phyloP scores from a whole-genome alignment of 2,329 filamentous ascomycete species.

The Byssochlamys sp. region DNA sequence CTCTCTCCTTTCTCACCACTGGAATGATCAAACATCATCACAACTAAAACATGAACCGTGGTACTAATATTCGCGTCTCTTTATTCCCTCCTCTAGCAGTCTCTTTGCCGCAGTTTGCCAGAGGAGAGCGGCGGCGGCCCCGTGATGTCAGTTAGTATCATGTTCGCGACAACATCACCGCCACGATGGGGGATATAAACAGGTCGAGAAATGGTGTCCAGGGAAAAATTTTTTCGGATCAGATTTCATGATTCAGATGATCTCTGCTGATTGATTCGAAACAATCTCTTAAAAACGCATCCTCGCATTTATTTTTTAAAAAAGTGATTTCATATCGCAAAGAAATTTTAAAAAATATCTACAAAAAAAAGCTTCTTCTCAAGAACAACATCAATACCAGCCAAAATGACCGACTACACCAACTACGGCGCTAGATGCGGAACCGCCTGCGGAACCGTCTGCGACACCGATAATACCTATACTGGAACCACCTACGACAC shows the following conservation, averaged over 20 bases:
- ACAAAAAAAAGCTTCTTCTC: not conserved
- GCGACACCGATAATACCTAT: not conserved
- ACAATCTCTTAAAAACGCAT: not conserved
- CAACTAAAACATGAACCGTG: not conserved
- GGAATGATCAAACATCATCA: not conserved
- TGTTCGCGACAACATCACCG: not conserved
- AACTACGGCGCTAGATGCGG: not conserved
- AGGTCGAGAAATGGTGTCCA: not conserved
- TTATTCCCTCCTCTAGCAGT: not conserved
- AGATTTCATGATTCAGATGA: not conserved
- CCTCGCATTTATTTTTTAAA: not conserved
- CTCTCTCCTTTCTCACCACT: not conserved
- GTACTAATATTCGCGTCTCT: not conserved
- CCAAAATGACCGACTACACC: conserved; percentile 5
- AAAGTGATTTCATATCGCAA: not conserved
- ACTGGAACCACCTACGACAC: conserved; percentile 2
- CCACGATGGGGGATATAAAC: not conserved
- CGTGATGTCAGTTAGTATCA: not conserved
- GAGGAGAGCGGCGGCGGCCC: not conserved
- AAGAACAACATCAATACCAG: not conserved
- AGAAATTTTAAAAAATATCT: not conserved
- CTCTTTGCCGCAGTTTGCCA: not conserved
- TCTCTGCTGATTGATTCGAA: not conserved
- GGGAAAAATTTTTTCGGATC: not conserved
- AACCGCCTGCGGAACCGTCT: not conserved